Conservation (phyloP, 208 protist genomes). For the Trichomonas tenax region DNA sequence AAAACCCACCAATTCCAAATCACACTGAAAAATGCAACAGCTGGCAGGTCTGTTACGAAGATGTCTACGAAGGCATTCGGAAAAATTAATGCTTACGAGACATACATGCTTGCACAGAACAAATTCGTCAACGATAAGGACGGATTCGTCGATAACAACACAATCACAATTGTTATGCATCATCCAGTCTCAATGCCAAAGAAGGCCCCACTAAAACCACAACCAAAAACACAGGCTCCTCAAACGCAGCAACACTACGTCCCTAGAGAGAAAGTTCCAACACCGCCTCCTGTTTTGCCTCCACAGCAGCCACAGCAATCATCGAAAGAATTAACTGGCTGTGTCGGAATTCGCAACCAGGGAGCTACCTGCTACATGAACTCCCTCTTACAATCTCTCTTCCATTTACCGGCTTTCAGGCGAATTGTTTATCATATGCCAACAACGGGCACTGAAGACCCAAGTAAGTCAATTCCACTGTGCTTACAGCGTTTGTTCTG, state of each 20-base stretch:
- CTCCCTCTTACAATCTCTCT: slow-evolving; percentile 60
- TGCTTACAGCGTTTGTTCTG: slow-evolving; percentile 67
- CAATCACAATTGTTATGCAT: neutral
- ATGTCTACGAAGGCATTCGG: neutral
- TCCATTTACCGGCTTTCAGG: slow-evolving; percentile 50
- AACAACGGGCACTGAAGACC: neutral
- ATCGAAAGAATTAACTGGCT: slow-evolving; percentile 45
- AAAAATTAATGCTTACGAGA: neutral
- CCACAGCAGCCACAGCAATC: neutral
- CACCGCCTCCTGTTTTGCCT: neutral
- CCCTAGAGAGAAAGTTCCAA: neutral
- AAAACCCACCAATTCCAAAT: neutral
- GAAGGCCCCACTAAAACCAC: neutral
- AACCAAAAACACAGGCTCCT: neutral
- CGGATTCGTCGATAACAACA: neutral
- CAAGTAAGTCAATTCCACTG: slow-evolving; percentile 40
- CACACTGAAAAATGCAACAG: neutral
- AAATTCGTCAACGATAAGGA: neutral
- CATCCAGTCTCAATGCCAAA: neutral
- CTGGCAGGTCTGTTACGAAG: neutral
- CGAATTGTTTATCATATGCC: neutral
- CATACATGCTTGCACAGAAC: neutral
- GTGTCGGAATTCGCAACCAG: slow-evolving; percentile 62
- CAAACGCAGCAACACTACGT: neutral
- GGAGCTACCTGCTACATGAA: slow-evolving; percentile 78